Percentiles rank a stretch among this genome's conserved stretches.
These are phyloP conservation scores for Apostasia shenzhenica DNA, from an alignment of 106 monocot species.

Conservation along the genomic window DNA sequence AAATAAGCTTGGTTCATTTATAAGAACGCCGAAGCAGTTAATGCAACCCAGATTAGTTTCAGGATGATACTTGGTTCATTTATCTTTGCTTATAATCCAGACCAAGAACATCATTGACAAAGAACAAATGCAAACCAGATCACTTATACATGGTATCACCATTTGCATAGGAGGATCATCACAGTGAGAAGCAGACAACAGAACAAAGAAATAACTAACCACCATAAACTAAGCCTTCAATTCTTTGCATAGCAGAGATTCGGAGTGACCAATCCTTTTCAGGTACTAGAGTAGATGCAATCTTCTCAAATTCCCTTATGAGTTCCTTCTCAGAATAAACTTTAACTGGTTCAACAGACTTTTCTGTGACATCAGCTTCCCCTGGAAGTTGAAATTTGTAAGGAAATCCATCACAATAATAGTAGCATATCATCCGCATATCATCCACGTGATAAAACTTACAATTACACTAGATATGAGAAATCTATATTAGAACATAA, in stretches of 20 bases:
- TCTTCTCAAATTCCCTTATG: conserved; percentile 85
- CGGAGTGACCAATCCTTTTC: conserved; percentile 96
- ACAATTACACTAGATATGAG: no score
- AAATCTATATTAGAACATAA: no score
- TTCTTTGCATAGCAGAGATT: conserved; percentile 96
- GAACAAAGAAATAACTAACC: conserved; percentile 26
- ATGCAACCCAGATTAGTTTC: no score
- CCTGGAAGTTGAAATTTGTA: conserved; percentile 23
- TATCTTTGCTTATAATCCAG: no score
- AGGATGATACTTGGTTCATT: no score
- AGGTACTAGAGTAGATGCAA: conserved; percentile 80
- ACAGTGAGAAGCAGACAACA: conserved; percentile 6
- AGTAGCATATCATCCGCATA: background rate
- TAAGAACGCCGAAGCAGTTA: no score
- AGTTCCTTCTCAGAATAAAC: conserved; percentile 96
- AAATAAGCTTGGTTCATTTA: no score
- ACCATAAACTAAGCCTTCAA: conserved; percentile 93
- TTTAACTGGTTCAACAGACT: conserved; percentile 86
- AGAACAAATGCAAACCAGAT: no score
- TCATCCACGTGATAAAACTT: no score
- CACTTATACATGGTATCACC: no score
- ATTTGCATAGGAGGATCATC: no score
- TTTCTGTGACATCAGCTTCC: conserved; percentile 75
- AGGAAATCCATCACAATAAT: background rate
- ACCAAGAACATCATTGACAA: no score